phyloP scores from a whole-genome alignment of 2,329 filamentous ascomycete species.

The Hymenoscyphus albidus region DNA sequence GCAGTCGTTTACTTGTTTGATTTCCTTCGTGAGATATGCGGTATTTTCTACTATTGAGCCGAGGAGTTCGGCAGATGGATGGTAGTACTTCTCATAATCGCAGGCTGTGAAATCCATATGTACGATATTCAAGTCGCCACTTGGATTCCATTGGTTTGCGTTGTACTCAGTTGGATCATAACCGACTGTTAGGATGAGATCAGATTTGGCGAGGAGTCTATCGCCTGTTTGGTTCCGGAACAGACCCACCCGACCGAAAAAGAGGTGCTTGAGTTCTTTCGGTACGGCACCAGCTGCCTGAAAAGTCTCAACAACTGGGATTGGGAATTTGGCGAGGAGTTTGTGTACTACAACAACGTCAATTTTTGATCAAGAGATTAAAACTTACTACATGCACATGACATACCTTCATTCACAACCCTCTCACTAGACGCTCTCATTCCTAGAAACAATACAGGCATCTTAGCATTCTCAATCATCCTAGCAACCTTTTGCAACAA shows the following conservation, averaged over 20 bases:
- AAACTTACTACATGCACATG: background rate
- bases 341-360: conserved; percentile 34
- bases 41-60: conserved; percentile 17
- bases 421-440: conserved; percentile 40
- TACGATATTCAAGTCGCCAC: conserved; percentile 38
- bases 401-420: conserved; percentile 36
- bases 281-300: conserved; percentile 46
- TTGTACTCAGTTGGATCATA: conserved; percentile 48
- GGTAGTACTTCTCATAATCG: conserved; percentile 20
- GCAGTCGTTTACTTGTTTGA: conserved; percentile 7
- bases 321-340: conserved; percentile 40
- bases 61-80: conserved; percentile 18
- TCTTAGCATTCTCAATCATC: conserved; percentile 35
- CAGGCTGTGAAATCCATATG: conserved; percentile 44
- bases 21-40: conserved; percentile 6
- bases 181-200: conserved; percentile 43
- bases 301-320: conserved; percentile 48
- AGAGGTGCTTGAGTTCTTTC: conserved; percentile 41
- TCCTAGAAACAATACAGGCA: conserved; percentile 45
- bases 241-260: conserved; percentile 45
- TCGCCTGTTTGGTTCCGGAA: conserved; percentile 49
- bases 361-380: background rate
- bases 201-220: conserved; percentile 41
- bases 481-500: conserved; percentile 1
- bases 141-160: conserved; percentile 42